Base-by-base conservation (phyloP, 164 flowering plant species). In the Warburgia ugandensis region DNA sequence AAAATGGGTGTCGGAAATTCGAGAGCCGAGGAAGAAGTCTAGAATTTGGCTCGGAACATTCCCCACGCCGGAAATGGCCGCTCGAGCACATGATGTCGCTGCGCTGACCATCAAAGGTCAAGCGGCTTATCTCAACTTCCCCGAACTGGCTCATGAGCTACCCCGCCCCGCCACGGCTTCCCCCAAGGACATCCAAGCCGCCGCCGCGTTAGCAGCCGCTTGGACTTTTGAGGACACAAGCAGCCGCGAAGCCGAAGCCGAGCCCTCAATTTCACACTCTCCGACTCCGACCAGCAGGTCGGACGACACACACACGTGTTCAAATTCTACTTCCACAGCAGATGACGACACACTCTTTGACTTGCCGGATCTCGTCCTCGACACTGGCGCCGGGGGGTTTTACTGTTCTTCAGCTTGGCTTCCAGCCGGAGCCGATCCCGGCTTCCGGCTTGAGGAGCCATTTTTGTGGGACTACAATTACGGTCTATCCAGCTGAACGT, bases 1-100 rank as follows among this genome's bases (percentile, higher is more conserved):
- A 0, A 76, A 66, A 53, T 78, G 84, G 84, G 84, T 78, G 36
- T 76, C 84, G 0, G 84, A 78, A 54, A 78, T 78, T 45, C 63
- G 84, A 17, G 79, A 76, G 44, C 84, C 84, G 1, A 66, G 66
- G 50, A 78, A 78, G 75, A 78, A 78, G 17, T 78, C 84, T 2
- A 66, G 84, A 48, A 79, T 79, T 20, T 79, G 85, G 85, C 71
- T 79, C 0, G 85, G 85, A 9, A 79, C 85, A 9, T 79, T 65
- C 32, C 60, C 75, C 1, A 77, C 82, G 0, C 52, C 85, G 0
- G 85, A 79, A 49, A 79, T 77, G 85, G 85, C 85, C 1, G 85
- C 85, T 21, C 71, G 85, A 47, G 85, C 85, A 1, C 85, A 79
- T 31, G 85, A 79, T 27, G 85, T 70, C 0, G 85, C 85, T 0